Base-by-base conservation (phyloP, 176 grass and related monocot genomes). In the Bothriochloa decipiens region DNA sequence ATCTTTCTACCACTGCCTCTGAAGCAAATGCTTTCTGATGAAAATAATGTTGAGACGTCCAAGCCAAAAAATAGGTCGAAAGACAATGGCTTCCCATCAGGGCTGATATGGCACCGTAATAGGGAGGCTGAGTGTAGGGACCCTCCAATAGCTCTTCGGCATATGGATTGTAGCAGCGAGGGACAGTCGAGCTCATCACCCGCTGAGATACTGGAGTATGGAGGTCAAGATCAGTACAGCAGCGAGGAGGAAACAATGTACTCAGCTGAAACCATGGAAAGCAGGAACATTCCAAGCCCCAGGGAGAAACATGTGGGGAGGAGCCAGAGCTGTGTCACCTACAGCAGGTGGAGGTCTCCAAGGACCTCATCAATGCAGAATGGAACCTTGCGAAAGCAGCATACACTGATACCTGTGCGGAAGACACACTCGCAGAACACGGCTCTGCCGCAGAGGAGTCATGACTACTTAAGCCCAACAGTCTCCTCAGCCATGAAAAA, bases 251-350 rank as follows among this genome's bases (percentile, higher is more conserved):
- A 95, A 49, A 93, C 92, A 23, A 97, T 97, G 95, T 97, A 97
- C 84, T 97, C 92, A 6, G 92, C 95, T n/a, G 95, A 97, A 85
- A 97, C 95, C 68, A 97, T 97, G 95, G 95, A 97, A 81, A 97
- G 95, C 87, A 86, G 91, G 49, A 97, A 97, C 69, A 87, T 93
- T 41, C 91, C 95, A 23, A 93, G 67, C 82, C 67, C 85, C 20
- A 93, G 77, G 70, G 92, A 90, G 52, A 91, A 93, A 83, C 92
- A 91, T 36, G 89, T 97, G 0, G 91, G 91, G 12, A 93, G 95
- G 89, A 95, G 91, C 91, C 89, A 93, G 53, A 97, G 95, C 10
- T 97, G 95, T 64, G 90, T 95, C 16, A 85, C 81, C 28, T 97
- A 93, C 80, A 82, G 55, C 37, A 90, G 95, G 82, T 95, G 92